Evolutionary conservation across 192 early-diverging fungal species (phyloP), one percentile per base, ranked within the genome.

Genomic region (Chytriomyces sp.): DNA sequence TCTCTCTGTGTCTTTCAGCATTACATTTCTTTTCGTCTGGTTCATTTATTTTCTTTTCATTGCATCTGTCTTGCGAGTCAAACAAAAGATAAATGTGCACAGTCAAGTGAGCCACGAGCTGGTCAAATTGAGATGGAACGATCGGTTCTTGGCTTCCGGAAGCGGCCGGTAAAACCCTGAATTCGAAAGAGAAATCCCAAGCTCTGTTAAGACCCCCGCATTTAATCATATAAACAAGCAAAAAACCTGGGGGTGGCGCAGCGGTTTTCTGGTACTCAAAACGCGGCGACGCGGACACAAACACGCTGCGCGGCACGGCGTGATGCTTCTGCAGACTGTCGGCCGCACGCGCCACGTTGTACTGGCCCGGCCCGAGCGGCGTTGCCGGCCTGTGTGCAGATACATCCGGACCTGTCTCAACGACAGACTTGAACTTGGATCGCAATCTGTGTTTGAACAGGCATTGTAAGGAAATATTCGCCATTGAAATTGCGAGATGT

Each of bases 141-240:
- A 81, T 18, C 81, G 45, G 24, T 43, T 59, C 53, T 66, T 43
- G 4, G 45, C 23, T 26, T 81, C 84, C 43, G 28, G 46, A 6
- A 83, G 46, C n/a, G 81, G 81, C 6, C 75, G 64, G 59, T 85
- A 85, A 60, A 83, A 85, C 11, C 84, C 84, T 81, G 24, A 50
- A 63, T 5, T 7, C 4, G 47, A 9, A 45, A 67, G 49, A 7
- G 59, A 13, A 35, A 16, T 23, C 20, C 23, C n/a, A 20, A 46
- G 45, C 45, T 20, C n/a, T n/a, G n/a, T n/a, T n/a, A n/a, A n/a
- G n/a, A n/a, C n/a, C n/a, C 2, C 10, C 0, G 3, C 20, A 3
- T 46, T 8, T 18, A 74, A 44, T 74, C 4, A 73, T 26, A 35
- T 2, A 57, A 72, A 23, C 13, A 13, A 8, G 23, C 23, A 10